Evolutionary conservation across 495 filamentous ascomycete species (phyloP).

Genomic region (Astrocystis sublimbata): DNA sequence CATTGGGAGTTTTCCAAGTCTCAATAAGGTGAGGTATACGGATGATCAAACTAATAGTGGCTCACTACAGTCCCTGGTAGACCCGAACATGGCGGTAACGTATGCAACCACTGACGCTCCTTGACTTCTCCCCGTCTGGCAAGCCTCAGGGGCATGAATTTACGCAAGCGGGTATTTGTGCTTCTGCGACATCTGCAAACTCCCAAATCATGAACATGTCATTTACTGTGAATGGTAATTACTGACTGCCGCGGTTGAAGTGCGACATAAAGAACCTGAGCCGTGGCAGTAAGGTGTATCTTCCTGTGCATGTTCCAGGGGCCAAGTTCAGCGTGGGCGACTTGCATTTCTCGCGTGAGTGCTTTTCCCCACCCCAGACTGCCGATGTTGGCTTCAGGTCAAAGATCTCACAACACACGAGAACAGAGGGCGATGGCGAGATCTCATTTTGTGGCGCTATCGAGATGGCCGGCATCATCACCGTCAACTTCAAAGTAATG

Average conservation of each 20-base stretch:
- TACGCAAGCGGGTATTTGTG: too few species aligned
- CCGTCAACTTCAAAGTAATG: conserved; percentile 86
- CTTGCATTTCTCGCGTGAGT: conserved; percentile 74
- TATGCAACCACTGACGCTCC: too few species aligned
- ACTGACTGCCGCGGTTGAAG: too few species aligned
- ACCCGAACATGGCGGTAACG: conserved; percentile 68
- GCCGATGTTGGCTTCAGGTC: neutral
- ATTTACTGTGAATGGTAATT: too few species aligned
- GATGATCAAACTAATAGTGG: neutral
- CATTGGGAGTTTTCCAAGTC: neutral
- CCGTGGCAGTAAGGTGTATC: conserved; percentile 82
- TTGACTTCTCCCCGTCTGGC: too few species aligned
- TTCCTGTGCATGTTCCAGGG: conserved; percentile 79
- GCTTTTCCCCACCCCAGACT: neutral
- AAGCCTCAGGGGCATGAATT: too few species aligned
- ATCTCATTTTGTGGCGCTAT: conserved; percentile 97
- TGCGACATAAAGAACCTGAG: conserved; percentile 92
- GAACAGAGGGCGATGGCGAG: conserved; percentile 79
- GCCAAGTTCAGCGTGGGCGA: conserved; percentile 95
- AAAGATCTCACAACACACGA: neutral
- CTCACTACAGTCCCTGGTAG: conserved; percentile 63
- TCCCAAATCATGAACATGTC: too few species aligned
- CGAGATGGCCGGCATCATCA: conserved; percentile 94
- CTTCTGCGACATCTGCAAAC: too few species aligned
- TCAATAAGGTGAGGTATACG: neutral